Percentiles rank a stretch among this genome's conserved stretches.
phyloP scores from a whole-genome alignment of 371 early-diverging fungal species.

The Mucor sp. region DNA sequence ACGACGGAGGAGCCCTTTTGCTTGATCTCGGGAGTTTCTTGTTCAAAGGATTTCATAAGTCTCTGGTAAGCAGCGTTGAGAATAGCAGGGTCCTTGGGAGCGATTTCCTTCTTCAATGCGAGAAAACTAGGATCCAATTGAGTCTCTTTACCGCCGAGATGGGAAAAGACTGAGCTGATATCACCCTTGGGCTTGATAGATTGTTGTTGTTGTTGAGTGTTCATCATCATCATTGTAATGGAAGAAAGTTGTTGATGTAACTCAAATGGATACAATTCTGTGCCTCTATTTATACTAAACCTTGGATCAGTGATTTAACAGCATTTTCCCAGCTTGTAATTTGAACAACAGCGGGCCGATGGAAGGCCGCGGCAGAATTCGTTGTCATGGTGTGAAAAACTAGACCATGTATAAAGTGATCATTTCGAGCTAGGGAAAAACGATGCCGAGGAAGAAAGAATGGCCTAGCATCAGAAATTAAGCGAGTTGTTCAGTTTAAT shows the following conservation, averaged over 20 bases:
- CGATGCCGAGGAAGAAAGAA: no score
- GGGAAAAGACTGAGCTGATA: constrained; percentile 43
- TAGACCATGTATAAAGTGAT: no score
- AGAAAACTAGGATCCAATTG: constrained; percentile 28
- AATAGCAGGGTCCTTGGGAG: constrained; percentile 20
- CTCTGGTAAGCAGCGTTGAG: constrained; percentile 34
- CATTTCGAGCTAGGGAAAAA: no score
- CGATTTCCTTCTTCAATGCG: constrained; percentile 28
- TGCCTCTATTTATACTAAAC: not conserved
- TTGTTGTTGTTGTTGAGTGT: not conserved
- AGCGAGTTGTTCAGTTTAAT: no score
- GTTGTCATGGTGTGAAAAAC: not conserved
- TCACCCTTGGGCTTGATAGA: constrained; percentile 35
- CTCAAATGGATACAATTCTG: not conserved
- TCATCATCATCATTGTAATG: not conserved
- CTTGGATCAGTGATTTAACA: not conserved
- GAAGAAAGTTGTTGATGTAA: not conserved
- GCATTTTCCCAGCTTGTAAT: not conserved
- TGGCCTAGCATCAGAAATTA: no score
- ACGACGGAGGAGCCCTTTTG: constrained; percentile 31
- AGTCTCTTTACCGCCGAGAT: constrained; percentile 33
- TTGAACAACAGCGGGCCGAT: not conserved
- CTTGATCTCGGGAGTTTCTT: constrained; percentile 30
- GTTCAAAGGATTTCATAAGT: constrained; percentile 26
- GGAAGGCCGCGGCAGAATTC: not conserved